Conservation (phyloP, 2,329 filamentous ascomycete genomes). For the Davidsoniella neocaledoniae region DNA sequence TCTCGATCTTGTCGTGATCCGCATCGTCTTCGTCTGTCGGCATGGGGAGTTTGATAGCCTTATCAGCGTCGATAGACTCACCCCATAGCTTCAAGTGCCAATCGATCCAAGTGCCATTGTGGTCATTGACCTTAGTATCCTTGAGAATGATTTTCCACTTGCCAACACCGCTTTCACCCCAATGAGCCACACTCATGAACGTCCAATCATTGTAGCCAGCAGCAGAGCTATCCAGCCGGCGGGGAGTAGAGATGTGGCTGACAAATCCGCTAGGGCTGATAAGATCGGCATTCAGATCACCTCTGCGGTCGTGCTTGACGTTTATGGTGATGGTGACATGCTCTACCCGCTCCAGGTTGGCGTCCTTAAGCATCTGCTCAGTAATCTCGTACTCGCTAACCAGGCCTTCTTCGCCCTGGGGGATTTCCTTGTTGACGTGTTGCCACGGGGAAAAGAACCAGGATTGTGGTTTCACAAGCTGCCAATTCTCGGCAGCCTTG, state of each 20-base stretch:
- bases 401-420: constrained; percentile 67
- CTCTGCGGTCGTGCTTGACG: constrained; percentile 67
- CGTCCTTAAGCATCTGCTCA: constrained; percentile 57
- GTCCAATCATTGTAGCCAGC: constrained; percentile 87
- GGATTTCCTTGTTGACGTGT: constrained; percentile 70
- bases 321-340: constrained; percentile 99
- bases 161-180: constrained; percentile 77
- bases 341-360: constrained; percentile 75
- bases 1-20: constrained; percentile 54
- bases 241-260: constrained; percentile 66
- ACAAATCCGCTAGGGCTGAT: constrained; percentile 67
- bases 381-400: constrained; percentile 71
- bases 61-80: constrained; percentile 60
- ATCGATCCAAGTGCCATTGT: constrained; percentile 66
- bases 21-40: constrained; percentile 71
- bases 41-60: constrained; percentile 61
- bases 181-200: constrained; percentile 96
- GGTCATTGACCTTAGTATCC: constrained; percentile 62
- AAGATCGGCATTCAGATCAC: constrained; percentile 83
- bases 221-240: constrained; percentile 47
- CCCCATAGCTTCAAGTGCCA: constrained; percentile 95
- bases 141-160: constrained; percentile 86
- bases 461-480: constrained; percentile 81
- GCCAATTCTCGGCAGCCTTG: constrained; percentile 69
- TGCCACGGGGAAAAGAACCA: constrained; percentile 94